Percentiles rank a stretch among this genome's conserved stretches.
phyloP scores from a whole-genome alignment of 495 filamentous ascomycete species.

The Xylaria longipes region DNA sequence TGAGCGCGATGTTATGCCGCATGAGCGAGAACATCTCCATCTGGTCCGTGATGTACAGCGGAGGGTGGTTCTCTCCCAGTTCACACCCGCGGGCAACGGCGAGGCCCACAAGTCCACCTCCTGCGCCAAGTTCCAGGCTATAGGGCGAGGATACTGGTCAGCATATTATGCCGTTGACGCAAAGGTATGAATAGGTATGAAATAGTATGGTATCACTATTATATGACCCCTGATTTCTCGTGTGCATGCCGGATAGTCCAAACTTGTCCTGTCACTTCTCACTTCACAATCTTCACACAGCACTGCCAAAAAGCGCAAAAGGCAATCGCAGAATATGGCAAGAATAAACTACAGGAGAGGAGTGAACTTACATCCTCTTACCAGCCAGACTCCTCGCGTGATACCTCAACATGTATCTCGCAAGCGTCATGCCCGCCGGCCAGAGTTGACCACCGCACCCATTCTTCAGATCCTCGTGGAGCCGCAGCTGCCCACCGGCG shows the following conservation, averaged over 20 bases:
- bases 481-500: conserved; percentile 62
- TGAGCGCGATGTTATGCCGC: conserved; percentile 81
- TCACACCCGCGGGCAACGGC: conserved; percentile 67
- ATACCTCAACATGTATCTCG: conserved; percentile 79
- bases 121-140: conserved; percentile 91
- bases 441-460: conserved; percentile 93
- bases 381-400: conserved; percentile 64
- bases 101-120: conserved; percentile 84
- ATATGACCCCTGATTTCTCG: background rate
- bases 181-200: background rate
- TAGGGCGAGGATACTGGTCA: background rate
- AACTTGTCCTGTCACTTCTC: background rate
- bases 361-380: conserved; percentile 75
- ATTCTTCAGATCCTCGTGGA: conserved; percentile 82
- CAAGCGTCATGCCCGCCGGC: conserved; percentile 90
- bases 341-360: background rate
- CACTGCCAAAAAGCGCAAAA: background rate
- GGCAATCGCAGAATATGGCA: background rate
- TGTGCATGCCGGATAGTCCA: background rate
- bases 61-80: conserved; percentile 41
- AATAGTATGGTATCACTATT: background rate
- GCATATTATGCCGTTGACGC: background rate
- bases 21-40: conserved; percentile 82
- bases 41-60: conserved; percentile 84
- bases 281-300: background rate